Conservation (phyloP, 495 filamentous ascomycete species). For the Cetradonia linearis region DNA sequence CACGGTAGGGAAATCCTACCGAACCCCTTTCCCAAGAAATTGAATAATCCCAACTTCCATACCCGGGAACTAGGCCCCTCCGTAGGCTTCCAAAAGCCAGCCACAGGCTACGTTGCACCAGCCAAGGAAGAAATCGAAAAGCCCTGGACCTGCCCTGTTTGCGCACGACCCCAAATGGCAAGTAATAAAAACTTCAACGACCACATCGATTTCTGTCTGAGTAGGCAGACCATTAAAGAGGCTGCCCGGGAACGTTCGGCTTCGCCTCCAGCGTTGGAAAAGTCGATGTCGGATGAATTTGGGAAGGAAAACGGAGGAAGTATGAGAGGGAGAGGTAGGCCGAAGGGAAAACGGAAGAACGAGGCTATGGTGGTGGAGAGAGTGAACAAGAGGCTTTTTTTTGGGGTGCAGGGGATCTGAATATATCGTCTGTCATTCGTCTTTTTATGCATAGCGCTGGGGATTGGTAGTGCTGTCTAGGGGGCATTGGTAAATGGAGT, state of each 20-base stretch:
- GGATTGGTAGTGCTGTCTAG: background rate
- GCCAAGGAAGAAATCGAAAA: conserved; percentile 7
- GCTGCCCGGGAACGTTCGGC: conserved; percentile 45
- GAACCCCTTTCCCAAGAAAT: conserved; percentile 29
- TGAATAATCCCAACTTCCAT: background rate
- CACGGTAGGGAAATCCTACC: conserved; percentile 45
- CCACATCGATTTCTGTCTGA: conserved; percentile 91
- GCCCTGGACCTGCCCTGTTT: conserved; percentile 77
- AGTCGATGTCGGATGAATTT: background rate
- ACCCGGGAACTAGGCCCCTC: conserved; percentile 19
- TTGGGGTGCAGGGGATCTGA: conserved; percentile 23
- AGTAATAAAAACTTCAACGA: conserved; percentile 77
- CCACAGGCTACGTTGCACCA: conserved; percentile 8
- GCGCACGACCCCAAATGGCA: conserved; percentile 57
- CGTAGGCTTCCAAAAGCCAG: conserved; percentile 15
- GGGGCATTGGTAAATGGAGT: background rate
- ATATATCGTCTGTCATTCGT: background rate
- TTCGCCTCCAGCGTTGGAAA: conserved; percentile 12
- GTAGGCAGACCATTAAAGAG: conserved; percentile 73
- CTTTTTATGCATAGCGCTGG: background rate
- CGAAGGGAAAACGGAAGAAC: conserved; percentile 19
- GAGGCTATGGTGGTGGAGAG: conserved; percentile 10
- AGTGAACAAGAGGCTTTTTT: conserved; percentile 38
- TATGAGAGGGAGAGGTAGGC: conserved; percentile 33
- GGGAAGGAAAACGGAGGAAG: conserved; percentile 8